Base-by-base conservation (phyloP, 2,329 filamentous ascomycete genomes). In the Neonectria magnoliae region DNA sequence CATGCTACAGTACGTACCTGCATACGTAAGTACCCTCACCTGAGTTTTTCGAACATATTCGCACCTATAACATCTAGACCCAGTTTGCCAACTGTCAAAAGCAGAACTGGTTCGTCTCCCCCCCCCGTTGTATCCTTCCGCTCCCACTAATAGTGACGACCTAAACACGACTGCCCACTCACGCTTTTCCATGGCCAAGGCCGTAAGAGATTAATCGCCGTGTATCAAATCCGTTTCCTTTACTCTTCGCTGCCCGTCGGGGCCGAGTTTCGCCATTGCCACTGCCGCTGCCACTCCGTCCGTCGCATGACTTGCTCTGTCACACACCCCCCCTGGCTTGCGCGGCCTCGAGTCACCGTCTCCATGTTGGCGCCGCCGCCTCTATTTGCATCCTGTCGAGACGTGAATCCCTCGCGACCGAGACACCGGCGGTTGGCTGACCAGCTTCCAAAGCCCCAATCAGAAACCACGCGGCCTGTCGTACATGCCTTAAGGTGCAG, bases 241-340 rank as follows among this genome's bases (percentile, higher is more conserved):
- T 36, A 13, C n/a, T 41, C 14, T 33, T n/a, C 47, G 33, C 18
- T 16, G 14, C 14, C 36, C 27, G 29, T n/a, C 27, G n/a, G 16
- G 48, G 27, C 48, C 31, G 27, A 51, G 27, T 51, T 51, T 53
- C 18, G 13, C 52, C 16, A 55, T 51, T 33, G 47, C 53, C 54
- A 47, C 29, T 53, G 25, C 53, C 60, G 59, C 60, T 58, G 50
- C 50, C 55, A 57, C 58, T 52, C 16, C 38, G 29, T 33, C 45
- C 10, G 27, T 33, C 60, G 31, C 60, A 58, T 63, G 60, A 63
- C 55, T 48, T 44, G 50, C 25, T 36, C 50, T 45, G 44, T 31
- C 60, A 38, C n/a, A 38, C 27, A 41, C 47, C 5, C 27, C 27
- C 36, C 57, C 42, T 54, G 20, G 48, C 50, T 57, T 63, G 60